Percentiles rank a stretch among this genome's conserved stretches.
Evolutionary conservation across 2,329 filamentous ascomycete species (phyloP).

Genomic region (Exophiala sp.): DNA sequence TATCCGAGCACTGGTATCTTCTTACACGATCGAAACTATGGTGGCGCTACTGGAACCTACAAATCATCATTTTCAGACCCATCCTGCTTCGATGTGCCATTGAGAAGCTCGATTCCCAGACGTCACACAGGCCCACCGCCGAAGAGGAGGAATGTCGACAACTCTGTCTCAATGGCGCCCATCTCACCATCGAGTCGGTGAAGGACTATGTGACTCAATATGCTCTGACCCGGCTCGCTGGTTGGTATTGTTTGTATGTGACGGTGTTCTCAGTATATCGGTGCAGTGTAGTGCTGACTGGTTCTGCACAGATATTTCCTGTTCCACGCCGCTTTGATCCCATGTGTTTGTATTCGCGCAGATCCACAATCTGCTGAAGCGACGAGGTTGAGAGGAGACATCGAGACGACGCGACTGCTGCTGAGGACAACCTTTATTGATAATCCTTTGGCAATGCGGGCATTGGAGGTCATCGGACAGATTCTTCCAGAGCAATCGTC

Average conservation of each 20-base stretch:
- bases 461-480: constrained; percentile 1
- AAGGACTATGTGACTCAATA: constrained; percentile 32
- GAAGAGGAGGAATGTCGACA: constrained; percentile 35
- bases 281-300: background rate
- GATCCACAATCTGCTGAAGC: constrained; percentile 34
- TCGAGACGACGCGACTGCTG: background rate
- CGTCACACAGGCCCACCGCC: constrained; percentile 32
- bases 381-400: constrained; percentile 2
- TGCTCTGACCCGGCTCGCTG: constrained; percentile 30
- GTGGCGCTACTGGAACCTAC: constrained; percentile 42
- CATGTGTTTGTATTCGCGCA: constrained; percentile 41
- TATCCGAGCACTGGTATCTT: constrained; percentile 3
- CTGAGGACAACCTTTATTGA: background rate
- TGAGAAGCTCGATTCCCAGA: constrained; percentile 31
- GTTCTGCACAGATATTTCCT: constrained; percentile 34
- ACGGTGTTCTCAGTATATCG: background rate
- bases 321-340: constrained; percentile 43
- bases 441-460: background rate
- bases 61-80: constrained; percentile 38
- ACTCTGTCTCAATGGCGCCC: constrained; percentile 29
- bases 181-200: constrained; percentile 33
- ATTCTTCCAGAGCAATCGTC: background rate
- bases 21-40: constrained; percentile 27
- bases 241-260: constrained; percentile 40
- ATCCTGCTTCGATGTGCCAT: constrained; percentile 32